Evolutionary conservation across 1,284 basidiomycete genomes (phyloP), one percentile per base, ranked within the genome.

Genomic region (Sparassis latifolia): DNA sequence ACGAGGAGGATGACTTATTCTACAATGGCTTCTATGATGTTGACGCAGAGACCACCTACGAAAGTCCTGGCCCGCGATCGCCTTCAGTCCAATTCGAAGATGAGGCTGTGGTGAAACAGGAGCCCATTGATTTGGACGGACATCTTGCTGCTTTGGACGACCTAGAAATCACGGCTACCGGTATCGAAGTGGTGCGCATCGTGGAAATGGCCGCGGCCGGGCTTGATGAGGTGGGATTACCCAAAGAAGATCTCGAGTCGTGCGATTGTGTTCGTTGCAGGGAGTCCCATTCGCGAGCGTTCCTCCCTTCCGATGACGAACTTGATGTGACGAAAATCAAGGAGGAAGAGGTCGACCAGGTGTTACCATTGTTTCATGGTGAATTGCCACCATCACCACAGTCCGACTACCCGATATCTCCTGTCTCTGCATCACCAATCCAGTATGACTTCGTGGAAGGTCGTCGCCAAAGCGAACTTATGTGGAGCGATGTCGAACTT

Each of bases 141-240:
- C 75, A 82, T 62, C 60, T 86, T 38, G 82, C 83, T 51, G 77
- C 76, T 20, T 86, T 83, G 82, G 84, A 85, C 43, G 74, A 79
- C 57, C 69, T 79, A 9, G 65, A 67, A 29, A 57, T 52, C 37
- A 51, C 45, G 4, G 55, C 57, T n/a, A 54, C 58, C 2, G 58
- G 59, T 43, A 29, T 55, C 50, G 72, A 69, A 55, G 69, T 75
- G 30, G 62, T 70, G 28, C 67, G 73, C 54, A 65, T 73, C 27
- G 59, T 74, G 45, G 63, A 69, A 10, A 66, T 71, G 52, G 71
- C 71, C 10, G 69, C 68, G 1, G 61, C 64, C 35, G 66, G 64
- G 9, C 55, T 61, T 10, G 47, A 53, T 7, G 45, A 47, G 10
- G n/a, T 53, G 2, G 62, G 69, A 30, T 54, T 76, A 43, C 77